These are phyloP conservation scores for Thalassiosira livingstoniorum DNA, from an alignment of 352 stramenopile species.

Conservation along the genomic window DNA sequence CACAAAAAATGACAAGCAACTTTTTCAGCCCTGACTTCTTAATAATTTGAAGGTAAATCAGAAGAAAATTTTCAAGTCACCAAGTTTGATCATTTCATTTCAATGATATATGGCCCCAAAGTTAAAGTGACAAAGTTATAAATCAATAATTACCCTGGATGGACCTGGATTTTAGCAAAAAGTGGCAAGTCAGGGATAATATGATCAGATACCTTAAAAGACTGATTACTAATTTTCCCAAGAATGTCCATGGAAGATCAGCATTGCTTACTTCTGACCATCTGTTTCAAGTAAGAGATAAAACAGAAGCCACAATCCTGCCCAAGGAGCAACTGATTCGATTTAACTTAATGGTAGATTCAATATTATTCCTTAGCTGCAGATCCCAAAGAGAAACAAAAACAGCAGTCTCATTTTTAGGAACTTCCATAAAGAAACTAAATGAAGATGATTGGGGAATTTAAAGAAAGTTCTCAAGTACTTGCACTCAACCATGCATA, in stretches of 20 bases:
- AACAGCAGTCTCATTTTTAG: background rate
- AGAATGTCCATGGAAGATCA: background rate
- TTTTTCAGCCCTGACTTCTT: conserved; percentile 53
- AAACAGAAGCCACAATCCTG: no score
- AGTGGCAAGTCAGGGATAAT: conserved; percentile 22
- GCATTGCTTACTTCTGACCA: background rate
- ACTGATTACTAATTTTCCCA: conserved; percentile 14
- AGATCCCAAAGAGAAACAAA: background rate
- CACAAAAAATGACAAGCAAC: conserved; percentile 51
- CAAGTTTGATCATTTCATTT: conserved; percentile 8
- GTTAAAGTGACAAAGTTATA: conserved; percentile 24
- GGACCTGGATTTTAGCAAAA: conserved; percentile 41
- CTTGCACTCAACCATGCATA: background rate
- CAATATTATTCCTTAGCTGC: no score
- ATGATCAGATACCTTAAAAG: conserved; percentile 52
- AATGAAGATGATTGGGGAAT: no score
- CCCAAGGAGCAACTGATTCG: no score
- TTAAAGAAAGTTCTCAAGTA: background rate
- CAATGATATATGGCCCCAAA: background rate
- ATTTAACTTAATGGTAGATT: no score
- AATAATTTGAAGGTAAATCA: conserved; percentile 57
- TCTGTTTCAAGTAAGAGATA: background rate
- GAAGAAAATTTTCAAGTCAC: conserved; percentile 13
- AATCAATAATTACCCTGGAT: conserved; percentile 56
- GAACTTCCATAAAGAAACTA: background rate